These are phyloP conservation scores for Begonia fuchsioides DNA, from an alignment of 306 rosid species.

Conservation along the genomic window DNA sequence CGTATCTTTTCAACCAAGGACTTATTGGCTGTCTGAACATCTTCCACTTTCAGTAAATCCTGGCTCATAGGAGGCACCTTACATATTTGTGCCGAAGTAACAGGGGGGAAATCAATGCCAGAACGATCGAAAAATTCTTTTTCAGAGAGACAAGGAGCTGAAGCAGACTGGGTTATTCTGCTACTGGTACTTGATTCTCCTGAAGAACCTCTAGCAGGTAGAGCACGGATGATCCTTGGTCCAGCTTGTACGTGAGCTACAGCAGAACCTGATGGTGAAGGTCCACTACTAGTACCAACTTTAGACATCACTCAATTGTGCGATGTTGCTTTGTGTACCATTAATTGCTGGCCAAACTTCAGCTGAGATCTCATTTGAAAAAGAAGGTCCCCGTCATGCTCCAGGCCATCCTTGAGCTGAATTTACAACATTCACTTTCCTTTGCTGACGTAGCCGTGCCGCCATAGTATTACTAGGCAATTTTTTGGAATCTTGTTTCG, in stretches of 20 bases:
- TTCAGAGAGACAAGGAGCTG: conserved; percentile 68
- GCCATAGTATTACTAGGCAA: conserved; percentile 64
- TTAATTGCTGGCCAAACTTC: conserved; percentile 1
- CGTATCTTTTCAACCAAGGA: conserved; percentile 84
- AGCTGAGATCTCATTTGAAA: conserved; percentile 10
- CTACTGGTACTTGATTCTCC: conserved; percentile 32
- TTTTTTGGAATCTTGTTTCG: conserved; percentile 39
- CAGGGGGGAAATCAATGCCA: conserved; percentile 67
- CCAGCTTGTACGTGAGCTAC: conserved; percentile 17
- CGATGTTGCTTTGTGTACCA: not conserved
- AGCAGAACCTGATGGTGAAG: conserved; percentile 26
- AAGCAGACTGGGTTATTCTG: conserved; percentile 51
- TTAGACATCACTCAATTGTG: conserved; percentile 16
- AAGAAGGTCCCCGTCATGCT: conserved; percentile 34
- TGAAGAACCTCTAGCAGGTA: conserved; percentile 20
- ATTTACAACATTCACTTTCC: conserved; percentile 35
- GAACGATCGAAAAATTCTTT: conserved; percentile 35
- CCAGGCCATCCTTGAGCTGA: conserved; percentile 69
- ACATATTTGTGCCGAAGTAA: conserved; percentile 43
- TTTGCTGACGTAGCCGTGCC: conserved; percentile 56
- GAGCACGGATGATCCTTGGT: conserved; percentile 24
- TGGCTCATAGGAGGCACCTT: conserved; percentile 38
- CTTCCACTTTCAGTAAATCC: conserved; percentile 25
- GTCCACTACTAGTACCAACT: conserved; percentile 8
- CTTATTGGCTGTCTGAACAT: conserved; percentile 79